These are phyloP conservation scores for Salix caprea DNA, from an alignment of 345 rosid species.

Conservation along the genomic window DNA sequence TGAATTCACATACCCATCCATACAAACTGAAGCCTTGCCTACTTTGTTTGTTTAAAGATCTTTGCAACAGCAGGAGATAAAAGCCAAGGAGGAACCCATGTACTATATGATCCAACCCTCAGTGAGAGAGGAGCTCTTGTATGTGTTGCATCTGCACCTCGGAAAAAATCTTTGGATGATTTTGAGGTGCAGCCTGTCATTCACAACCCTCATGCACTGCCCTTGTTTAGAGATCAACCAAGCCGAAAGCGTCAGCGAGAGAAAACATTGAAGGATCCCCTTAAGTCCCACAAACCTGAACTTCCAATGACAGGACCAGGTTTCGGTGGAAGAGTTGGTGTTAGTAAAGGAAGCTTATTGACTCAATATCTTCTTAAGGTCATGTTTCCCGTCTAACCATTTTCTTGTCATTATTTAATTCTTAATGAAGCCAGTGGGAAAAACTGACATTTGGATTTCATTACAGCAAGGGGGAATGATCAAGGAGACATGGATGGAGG, in stretches of 20 bases:
- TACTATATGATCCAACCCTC: conserved; percentile 75
- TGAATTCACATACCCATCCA: neutral
- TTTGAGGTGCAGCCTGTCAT: conserved; percentile 78
- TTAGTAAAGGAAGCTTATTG: conserved; percentile 80
- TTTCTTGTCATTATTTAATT: neutral
- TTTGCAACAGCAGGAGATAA: conserved; percentile 89
- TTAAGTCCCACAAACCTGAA: conserved; percentile 90
- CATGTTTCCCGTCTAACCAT: neutral
- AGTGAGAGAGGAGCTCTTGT: conserved; percentile 96
- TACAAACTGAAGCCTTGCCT: conserved; percentile 3
- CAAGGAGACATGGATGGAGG: conserved; percentile 99
- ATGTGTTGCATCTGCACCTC: conserved; percentile 92
- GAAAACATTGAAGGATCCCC: conserved; percentile 83
- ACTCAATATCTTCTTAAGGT: conserved; percentile 98
- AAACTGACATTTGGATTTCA: conserved; percentile 9
- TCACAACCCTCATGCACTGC: conserved; percentile 95
- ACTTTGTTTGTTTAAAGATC: conserved; percentile 38
- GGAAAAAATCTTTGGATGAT: conserved; percentile 92
- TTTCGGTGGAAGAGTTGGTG: conserved; percentile 88
- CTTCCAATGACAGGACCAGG: conserved; percentile 94
- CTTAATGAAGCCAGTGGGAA: neutral
- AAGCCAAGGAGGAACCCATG: conserved; percentile 82
- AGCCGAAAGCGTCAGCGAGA: conserved; percentile 96
- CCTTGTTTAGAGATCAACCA: conserved; percentile 94
- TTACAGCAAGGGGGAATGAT: conserved; percentile 99